Base-by-base conservation (phyloP, 352 stramenopile species). In the Phytophthora ramorum region DNA sequence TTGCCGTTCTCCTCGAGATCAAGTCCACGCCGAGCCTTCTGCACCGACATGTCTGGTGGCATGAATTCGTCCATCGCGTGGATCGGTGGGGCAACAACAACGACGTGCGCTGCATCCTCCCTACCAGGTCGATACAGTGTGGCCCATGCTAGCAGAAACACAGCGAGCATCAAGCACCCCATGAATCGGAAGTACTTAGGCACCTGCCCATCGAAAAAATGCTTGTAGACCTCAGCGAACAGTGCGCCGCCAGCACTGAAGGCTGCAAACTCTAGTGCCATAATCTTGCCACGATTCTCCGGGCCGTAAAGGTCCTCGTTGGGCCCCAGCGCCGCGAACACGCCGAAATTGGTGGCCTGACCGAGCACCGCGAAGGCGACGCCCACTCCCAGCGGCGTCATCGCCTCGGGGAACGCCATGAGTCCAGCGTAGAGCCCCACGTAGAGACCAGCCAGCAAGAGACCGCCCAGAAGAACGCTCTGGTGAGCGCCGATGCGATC, bases 231-330 rank as follows among this genome's bases (percentile, higher is more conserved):
- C 30, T 87, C 59, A 9, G 86, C 82, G 63, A 94, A 94, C 32
- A 91, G 60, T 30, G 86, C 86, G 0, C 80, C 86, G 8, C 86
- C 86, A 2, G 71, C 82, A 30, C 86, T 94, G 37, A 92, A 92
- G 4, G 81, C 71, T 7, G 82, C 78, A 35, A 90, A 79, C 57
- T 89, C 57, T 0, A 92, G 54, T 26, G 83, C 77, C 74, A 94
- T 91, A 44, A 94, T 67, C 64, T 89, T 91, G 32, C 86, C 86
- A 9, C 86, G 84, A 34, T 92, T 73, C 14, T 66, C 58, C 22
- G 87, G 60, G 3, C 86, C 83, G 53, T 88, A 94, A 8, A 94
- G 63, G 7, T 85, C 82, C 69, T 92, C 86, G 22, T 91, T 94
- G 14, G 83, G 78, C 0, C 79, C 86, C n/a, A 94, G 54, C 6